A percentile compares a stretch with the other conserved stretches of the same genome.
Conservation (phyloP, 352 stramenopile genomes). For the Phytopythium litorale region DNA sequence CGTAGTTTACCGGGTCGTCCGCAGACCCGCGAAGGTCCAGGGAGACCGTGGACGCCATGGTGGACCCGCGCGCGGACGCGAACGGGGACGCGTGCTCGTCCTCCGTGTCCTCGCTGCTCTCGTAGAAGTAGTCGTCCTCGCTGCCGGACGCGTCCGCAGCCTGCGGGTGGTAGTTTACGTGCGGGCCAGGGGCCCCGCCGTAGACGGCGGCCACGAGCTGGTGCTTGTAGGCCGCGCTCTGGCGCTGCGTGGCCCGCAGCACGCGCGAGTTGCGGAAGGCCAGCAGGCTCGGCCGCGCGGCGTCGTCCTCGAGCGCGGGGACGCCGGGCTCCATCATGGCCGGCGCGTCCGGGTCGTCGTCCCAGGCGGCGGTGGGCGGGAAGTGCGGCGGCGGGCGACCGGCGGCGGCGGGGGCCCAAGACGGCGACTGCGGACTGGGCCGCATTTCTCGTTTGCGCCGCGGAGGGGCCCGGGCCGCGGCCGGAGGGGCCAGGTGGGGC, state of each 20-base stretch:
- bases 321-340: constrained; percentile 33
- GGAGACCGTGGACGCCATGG: not conserved
- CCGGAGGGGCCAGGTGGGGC: not conserved
- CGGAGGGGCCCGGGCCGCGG: not conserved
- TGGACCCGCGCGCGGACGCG: not conserved
- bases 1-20: not conserved
- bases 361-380: constrained; percentile 1
- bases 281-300: constrained; percentile 38
- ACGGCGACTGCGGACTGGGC: constrained; percentile 1
- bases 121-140: constrained; percentile 31
- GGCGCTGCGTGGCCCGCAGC: constrained; percentile 40
- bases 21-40: not conserved
- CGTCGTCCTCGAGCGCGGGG: constrained; percentile 11
- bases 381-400: not conserved
- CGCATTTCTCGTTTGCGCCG: constrained; percentile 1
- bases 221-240: constrained; percentile 36
- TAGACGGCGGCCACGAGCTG: constrained; percentile 32
- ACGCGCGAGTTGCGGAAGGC: constrained; percentile 46
- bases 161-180: not conserved
- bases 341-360: constrained; percentile 25
- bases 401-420: not conserved
- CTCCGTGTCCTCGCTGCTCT: constrained; percentile 25
- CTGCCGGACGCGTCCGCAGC: constrained; percentile 8
- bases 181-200: not conserved
- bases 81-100: constrained; percentile 10